Conservation (phyloP, 768 basidiomycete species). For the Mycena galericulata region DNA sequence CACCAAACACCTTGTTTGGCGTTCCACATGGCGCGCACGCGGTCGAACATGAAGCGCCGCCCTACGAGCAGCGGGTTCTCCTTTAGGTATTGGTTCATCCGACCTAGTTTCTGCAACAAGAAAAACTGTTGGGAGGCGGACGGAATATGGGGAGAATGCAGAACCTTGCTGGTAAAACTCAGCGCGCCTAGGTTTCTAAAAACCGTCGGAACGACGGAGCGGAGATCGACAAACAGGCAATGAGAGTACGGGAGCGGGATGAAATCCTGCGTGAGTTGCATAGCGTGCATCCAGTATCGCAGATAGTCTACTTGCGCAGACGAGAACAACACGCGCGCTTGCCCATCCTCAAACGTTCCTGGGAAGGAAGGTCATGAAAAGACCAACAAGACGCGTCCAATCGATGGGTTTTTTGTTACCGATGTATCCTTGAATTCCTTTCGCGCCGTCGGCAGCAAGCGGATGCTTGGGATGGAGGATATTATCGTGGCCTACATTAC, state of each 20-base stretch:
- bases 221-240: conserved; percentile 61
- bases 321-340: conserved; percentile 69
- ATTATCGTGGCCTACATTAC: conserved; percentile 19
- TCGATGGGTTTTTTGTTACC: conserved; percentile 15
- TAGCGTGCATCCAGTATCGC: conserved; percentile 65
- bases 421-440: conserved; percentile 28
- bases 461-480: conserved; percentile 39
- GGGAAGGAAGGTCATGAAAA: no score
- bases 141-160: not conserved
- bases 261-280: conserved; percentile 53
- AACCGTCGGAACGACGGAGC: conserved; percentile 56
- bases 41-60: conserved; percentile 66
- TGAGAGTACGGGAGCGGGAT: conserved; percentile 67
- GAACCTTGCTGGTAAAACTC: conserved; percentile 58
- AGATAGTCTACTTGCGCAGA: conserved; percentile 72
- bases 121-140: conserved; percentile 41
- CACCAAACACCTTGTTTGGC: conserved; percentile 64
- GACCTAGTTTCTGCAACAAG: conserved; percentile 51
- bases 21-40: conserved; percentile 60
- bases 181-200: conserved; percentile 55
- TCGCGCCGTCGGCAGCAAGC: conserved; percentile 27
- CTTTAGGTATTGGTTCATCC: conserved; percentile 62
- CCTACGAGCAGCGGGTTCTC: conserved; percentile 56
- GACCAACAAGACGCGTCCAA: not conserved
- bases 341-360: conserved; percentile 67